Evolutionary conservation across 2,329 filamentous ascomycete genomes (phyloP), one percentile per base, ranked within the genome.

Genomic region (Aspergillus glaucus): DNA sequence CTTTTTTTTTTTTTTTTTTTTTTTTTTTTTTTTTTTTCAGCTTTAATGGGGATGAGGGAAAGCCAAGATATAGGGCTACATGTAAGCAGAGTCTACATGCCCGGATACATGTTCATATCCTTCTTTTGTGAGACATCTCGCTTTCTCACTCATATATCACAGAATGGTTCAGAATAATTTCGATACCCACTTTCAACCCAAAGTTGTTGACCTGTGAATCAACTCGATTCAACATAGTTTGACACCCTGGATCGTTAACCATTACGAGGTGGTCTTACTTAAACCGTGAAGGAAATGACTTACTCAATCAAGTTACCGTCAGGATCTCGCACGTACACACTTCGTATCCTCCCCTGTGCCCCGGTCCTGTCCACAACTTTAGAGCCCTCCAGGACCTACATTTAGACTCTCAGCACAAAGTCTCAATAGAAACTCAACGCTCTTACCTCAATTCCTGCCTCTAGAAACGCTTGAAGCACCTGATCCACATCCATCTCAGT

Each of bases 281-380:
- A 39, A 39, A 3, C 7, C 5, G n/a, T 10, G 26, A 9, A 28
- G 10, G 3, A 10, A 19, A 37, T n/a, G 9, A 69, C 78, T 61
- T 57, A 84, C 80, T 84, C 81, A 37, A 84, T 75, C 54, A 84
- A 55, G 61, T 83, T 84, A 4, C 76, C 78, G 64, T 84, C 81
- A 2, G 79, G 79, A 63, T 84, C 81, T 34, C 80, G 68, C 45
- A 80, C 73, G 63, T 84, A 84, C 2, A 84, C 69, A 61, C 80
- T 84, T 46, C 72, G 67, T 41, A 85, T 65, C 48, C 66, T 73
- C 0, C 80, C 79, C 46, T 68, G 66, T 0, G 81, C 80, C 1
- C 81, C 81, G 0, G 77, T 82, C 42, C 81, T 67, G 10, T 69
- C 61, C 4, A 84, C 80, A 9, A 81, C 68, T 42, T 73, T 59